Evolutionary conservation across 2,329 filamentous ascomycete genomes (phyloP), one percentile per base, ranked within the genome.

Genomic region (Claviceps africana): DNA sequence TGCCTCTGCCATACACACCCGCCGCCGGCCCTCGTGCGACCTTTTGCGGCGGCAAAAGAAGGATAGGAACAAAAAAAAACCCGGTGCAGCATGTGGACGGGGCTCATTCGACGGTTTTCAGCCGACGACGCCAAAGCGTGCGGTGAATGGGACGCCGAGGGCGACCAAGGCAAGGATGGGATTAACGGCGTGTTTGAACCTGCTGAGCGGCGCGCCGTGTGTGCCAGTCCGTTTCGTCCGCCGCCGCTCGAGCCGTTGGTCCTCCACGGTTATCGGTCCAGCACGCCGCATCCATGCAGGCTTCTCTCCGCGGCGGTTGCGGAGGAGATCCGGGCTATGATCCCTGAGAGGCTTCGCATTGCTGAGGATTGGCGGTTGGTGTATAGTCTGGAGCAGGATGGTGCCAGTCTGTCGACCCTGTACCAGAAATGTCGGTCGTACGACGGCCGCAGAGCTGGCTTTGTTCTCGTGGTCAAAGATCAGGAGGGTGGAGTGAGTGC

Each of bases 331-430:
- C 79, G 93, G 47, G 78, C 94, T 40, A 82, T 97, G 61, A 73
- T 97, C 22, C 93, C 93, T 1, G 82, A 94, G 58, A 78, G 93
- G 48, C 70, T 97, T 55, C 88, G 95, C 67, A 81, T 98, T 45
- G 80, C 85, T 55, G 90, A 96, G 59, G 81, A 85, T 55, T 98
- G 93, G 93, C 77, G 76, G 51, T 71, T 97, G 49, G 78, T 85
- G 39, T 98, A 97, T 70, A 94, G 88, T 58, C 74, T 98, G 37
- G 90, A 95, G 62, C 86, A 94, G 67, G 83, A 98, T 66, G 93
- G 93, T 13, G 88, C 90, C 50, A 93, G 88, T 57, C 70, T 98
- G 37, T 78, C 79, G 10, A 97, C 93, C 0, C 71, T 98, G 31
- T 98, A 97, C 64, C 78, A 88, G 59, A 82, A 85, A 58, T 88